Base-by-base conservation (phyloP, 805 yeast species). In the Tetrapisispora iriomotensis region DNA sequence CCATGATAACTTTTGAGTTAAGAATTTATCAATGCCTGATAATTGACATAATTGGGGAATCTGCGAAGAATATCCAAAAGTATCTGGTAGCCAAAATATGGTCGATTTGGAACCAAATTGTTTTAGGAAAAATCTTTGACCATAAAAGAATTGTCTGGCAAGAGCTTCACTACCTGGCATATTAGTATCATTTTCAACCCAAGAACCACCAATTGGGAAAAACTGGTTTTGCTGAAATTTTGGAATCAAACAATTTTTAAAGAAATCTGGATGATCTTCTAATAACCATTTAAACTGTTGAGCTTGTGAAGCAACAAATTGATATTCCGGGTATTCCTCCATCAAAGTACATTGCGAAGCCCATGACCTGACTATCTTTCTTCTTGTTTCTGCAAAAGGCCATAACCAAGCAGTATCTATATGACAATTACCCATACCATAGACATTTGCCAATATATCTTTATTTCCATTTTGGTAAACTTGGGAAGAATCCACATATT, bases 401-500 rank as follows among this genome's bases (percentile, higher is more conserved):
- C 98, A 90, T 42, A 87, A 69, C 98, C 98, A 90, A 13, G 97
- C 97, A 14, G 97, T 90, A 55, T 90, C 98, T 50, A 88, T 88
- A 60, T 88, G 97, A 59, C 97, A 92, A 58, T 92, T 84, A 31
- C 98, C 98, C 47, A 92, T 72, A 8, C 84, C 95, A 60, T 67
- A 81, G 9, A 88, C 95, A 41, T 80, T 78, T 42, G 74, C 43
- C 49, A 65, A 31, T 52, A 61, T 50, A 39, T 54, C 39, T 41
- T 51, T 36, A 28, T 60, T 53, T 14, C 56, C 65, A 22, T 68
- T 66, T 44, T 71, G 68, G 48, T 68, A 79, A 1, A 90, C 96
- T 9, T 70, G 69, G 13, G 73, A 72, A 4, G 80, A 67, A 56
- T 87, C 83, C 28, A 75, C 67, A 33, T 75, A 67, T 2, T 66